Evolutionary conservation across 192 early-diverging fungal genomes (phyloP), one percentile per base, ranked within the genome.

Genomic region (Entomortierella lignicola): DNA sequence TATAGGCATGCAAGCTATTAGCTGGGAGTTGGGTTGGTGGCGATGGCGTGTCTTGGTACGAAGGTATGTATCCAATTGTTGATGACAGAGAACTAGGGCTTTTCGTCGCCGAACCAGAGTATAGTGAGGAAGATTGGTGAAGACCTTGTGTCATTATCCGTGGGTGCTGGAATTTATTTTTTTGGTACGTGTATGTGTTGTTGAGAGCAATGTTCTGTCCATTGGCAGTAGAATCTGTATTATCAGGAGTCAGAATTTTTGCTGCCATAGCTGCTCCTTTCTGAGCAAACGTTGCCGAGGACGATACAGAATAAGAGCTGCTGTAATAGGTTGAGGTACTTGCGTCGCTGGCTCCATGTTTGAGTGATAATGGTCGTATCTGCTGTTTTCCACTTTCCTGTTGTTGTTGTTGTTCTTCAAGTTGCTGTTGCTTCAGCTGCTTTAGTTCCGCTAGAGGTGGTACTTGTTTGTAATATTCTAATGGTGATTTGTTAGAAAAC

Each of bases 161-260:
- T 20, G 73, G 66, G 8, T 69, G 73, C 43, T 69, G 73, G 55
- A 67, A 77, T 39, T 77, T 60, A 4, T 68, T 51, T 18, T 75
- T 65, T 13, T 63, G 59, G 41, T 75, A 65, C 2, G 34, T 8
- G 4, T 50, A 31, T 17, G 55, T 56, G 42, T 29, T 62, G 54
- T 37, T 47, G 41, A 66, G 53, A 26, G 53, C 60, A 66, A 66
- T 56, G 10, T 26, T 8, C 15, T 56, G 53, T 5, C 52, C 53
- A 15, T 17, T 29, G 27, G 21, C 0, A 42, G 47, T 1, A 34
- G 3, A n/a, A 23, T 53, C 25, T 8, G 53, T 44, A 10, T 43
- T 44, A 25, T 8, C 30, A 7, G 41, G 26, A 12, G 63, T n/a
- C 53, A 66, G 54, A 55, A 25, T 44, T 26, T 42, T 29, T 25